Evolutionary conservation across 176 grass and related monocot genomes (phyloP).

Genomic region (Triticum dicoccoides): DNA sequence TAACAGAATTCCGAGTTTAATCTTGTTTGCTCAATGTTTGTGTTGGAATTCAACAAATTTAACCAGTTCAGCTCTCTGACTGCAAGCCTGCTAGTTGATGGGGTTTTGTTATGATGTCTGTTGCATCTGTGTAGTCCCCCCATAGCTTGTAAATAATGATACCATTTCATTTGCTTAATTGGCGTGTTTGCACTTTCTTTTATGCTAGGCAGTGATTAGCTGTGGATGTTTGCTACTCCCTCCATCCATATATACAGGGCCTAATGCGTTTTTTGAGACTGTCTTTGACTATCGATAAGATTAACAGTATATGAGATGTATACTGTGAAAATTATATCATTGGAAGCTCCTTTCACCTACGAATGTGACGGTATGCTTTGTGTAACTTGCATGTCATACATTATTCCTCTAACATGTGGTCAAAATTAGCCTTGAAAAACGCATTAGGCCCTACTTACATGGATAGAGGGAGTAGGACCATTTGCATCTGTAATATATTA

Average conservation of each 20-base stretch:
- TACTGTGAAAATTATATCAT: no score
- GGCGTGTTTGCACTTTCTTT: background rate
- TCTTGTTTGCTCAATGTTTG: background rate
- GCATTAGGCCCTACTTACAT: no score
- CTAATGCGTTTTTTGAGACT: no score
- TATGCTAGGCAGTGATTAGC: constrained; percentile 4
- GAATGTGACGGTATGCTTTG: no score
- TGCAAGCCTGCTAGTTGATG: background rate
- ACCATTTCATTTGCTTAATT: background rate
- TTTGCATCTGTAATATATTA: background rate
- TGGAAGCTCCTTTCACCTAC: no score
- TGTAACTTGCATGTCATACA: no score
- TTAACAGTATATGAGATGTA: no score
- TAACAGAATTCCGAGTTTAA: background rate
- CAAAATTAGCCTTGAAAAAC: no score
- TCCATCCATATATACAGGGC: no score
- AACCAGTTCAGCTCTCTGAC: background rate
- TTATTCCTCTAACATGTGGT: no score
- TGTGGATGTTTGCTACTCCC: background rate
- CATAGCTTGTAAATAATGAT: background rate
- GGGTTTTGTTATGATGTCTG: background rate
- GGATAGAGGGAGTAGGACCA: background rate
- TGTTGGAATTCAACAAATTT: background rate
- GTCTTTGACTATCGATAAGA: no score
- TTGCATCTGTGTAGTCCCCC: background rate